phyloP scores from a whole-genome alignment of 306 rosid genomes.

The Rubus idaeus region DNA sequence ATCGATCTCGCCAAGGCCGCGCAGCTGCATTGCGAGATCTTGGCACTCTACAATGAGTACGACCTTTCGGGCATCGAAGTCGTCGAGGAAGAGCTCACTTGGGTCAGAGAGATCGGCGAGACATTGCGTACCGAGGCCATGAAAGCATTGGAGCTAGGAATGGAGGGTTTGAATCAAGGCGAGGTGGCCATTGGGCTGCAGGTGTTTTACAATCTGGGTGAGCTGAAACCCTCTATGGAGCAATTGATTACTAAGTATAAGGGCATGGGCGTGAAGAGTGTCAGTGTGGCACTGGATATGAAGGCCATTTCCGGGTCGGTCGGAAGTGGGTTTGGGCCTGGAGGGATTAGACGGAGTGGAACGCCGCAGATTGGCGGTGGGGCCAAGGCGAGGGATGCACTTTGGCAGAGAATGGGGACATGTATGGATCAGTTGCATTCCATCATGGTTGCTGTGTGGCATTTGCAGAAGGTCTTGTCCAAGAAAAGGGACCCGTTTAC shows the following conservation, averaged over 20 bases:
- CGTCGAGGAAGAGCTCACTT: conserved; percentile 72
- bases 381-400: conserved; percentile 78
- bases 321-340: conserved; percentile 78
- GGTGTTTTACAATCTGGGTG: conserved; percentile 92
- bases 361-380: conserved; percentile 95
- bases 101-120: conserved; percentile 78
- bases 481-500: conserved; percentile 93
- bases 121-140: conserved; percentile 71
- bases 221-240: conserved; percentile 72
- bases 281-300: conserved; percentile 84
- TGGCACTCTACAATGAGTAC: conserved; percentile 65
- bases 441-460: conserved; percentile 82
- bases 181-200: conserved; percentile 96
- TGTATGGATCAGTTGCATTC: conserved; percentile 95
- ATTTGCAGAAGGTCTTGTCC: conserved; percentile 90
- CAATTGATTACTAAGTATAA: conserved; percentile 68
- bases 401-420: conserved; percentile 88
- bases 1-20: conserved; percentile 95
- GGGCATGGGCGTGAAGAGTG: conserved; percentile 76
- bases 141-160: conserved; percentile 79
- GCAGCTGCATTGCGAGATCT: conserved; percentile 79
- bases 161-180: conserved; percentile 96
- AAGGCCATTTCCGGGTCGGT: conserved; percentile 73
- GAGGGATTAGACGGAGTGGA: conserved; percentile 87
- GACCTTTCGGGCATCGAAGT: conserved; percentile 70